Percentiles rank a stretch among this genome's conserved stretches.
phyloP scores from a whole-genome alignment of 495 filamentous ascomycete genomes.

The Cercophora scortea region DNA sequence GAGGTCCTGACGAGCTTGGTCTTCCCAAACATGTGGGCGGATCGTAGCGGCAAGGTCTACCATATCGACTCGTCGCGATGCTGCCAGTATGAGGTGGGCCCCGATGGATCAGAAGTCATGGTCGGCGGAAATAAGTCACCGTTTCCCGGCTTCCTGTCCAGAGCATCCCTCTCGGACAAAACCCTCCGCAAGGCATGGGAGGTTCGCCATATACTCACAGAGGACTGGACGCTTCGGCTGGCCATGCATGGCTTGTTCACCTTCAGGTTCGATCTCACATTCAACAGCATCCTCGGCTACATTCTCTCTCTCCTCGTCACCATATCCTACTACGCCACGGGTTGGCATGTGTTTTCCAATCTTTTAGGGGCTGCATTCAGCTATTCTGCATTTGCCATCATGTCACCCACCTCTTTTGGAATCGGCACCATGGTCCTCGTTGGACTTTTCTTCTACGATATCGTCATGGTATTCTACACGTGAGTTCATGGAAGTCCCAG shows the following conservation, averaged over 20 bases:
- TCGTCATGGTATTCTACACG: conserved; percentile 96
- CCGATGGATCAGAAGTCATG: conserved; percentile 7
- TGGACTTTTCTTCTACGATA: conserved; percentile 88
- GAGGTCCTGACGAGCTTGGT: conserved; percentile 57
- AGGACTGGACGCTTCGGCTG: conserved; percentile 40
- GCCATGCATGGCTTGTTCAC: conserved; percentile 29
- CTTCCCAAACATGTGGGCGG: conserved; percentile 60
- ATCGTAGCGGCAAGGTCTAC: conserved; percentile 33
- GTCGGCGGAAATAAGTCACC: conserved; percentile 28
- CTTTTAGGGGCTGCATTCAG: conserved; percentile 79
- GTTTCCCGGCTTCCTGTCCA: conserved; percentile 35
- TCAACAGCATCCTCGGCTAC: conserved; percentile 46
- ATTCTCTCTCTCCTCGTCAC: conserved; percentile 51
- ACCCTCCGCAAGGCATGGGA: conserved; percentile 30
- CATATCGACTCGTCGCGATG: conserved; percentile 30
- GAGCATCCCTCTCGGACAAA: conserved; percentile 14
- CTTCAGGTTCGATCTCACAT: conserved; percentile 26
- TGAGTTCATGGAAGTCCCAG: conserved; percentile 23
- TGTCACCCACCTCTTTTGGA: conserved; percentile 85
- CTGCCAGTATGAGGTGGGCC: conserved; percentile 15
- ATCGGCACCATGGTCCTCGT: conserved; percentile 71
- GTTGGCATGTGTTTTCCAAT: conserved; percentile 73
- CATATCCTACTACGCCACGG: conserved; percentile 60
- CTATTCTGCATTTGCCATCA: conserved; percentile 70
- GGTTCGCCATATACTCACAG: conserved; percentile 32